Evolutionary conservation across 75 land plant species (phyloP).

Genomic region (Adiantum capillusveneris): DNA sequence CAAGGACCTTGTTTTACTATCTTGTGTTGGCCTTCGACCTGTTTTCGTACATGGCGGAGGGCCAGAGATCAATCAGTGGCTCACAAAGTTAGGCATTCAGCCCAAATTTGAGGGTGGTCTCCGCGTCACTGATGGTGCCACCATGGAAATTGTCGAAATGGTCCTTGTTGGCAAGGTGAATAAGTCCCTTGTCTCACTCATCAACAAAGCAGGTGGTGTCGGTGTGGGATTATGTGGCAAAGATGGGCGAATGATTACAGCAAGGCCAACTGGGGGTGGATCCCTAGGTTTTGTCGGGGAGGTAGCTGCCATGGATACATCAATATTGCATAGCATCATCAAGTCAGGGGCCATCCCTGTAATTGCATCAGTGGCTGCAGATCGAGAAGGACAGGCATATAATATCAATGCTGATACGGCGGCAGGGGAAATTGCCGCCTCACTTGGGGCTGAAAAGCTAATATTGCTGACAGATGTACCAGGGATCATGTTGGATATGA

Average conservation of each 20-base stretch:
- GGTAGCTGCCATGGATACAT: constrained; percentile 54
- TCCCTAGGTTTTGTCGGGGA: constrained; percentile 86
- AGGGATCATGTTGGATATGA: constrained; percentile 53
- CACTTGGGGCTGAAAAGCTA: constrained; percentile 89
- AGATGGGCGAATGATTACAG: constrained; percentile 74
- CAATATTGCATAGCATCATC: constrained; percentile 41
- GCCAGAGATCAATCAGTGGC: constrained; percentile 82
- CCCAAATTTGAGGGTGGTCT: constrained; percentile 76
- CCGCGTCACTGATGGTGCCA: constrained; percentile 77
- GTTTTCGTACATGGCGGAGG: constrained; percentile 99
- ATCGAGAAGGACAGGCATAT: constrained; percentile 60
- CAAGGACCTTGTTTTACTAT: constrained; percentile 78
- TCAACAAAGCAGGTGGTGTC: constrained; percentile 73
- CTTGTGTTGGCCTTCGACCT: constrained; percentile 80
- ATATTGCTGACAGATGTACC: constrained; percentile 91
- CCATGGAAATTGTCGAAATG: constrained; percentile 96
- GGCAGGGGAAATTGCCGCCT: constrained; percentile 92
- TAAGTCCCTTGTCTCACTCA: constrained; percentile 72
- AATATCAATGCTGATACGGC: constrained; percentile 94
- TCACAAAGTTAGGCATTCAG: constrained; percentile 51
- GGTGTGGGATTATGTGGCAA: constrained; percentile 88
- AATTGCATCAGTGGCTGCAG: constrained; percentile 88
- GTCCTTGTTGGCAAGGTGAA: constrained; percentile 85
- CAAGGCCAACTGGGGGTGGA: constrained; percentile 52
- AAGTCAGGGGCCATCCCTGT: constrained; percentile 63